Percentiles rank a stretch among this genome's conserved stretches.
phyloP scores from a whole-genome alignment of 2,329 filamentous ascomycete species.

The Colletotrichum aenigma region DNA sequence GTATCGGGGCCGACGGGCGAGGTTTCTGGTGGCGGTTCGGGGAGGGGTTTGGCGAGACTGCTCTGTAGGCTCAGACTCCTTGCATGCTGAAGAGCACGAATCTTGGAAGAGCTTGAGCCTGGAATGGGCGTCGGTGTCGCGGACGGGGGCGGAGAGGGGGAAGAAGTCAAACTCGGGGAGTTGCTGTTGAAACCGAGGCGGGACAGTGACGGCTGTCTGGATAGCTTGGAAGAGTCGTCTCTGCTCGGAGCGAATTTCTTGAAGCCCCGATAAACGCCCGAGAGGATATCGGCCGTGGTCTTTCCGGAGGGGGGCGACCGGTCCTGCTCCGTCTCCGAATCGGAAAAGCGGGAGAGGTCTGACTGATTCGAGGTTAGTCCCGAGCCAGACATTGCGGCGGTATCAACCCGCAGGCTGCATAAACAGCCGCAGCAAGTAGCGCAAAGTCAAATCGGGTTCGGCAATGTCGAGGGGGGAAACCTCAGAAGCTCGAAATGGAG shows the following conservation, averaged over 20 bases:
- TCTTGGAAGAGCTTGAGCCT: slow-evolving; percentile 12
- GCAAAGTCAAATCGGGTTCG: not conserved
- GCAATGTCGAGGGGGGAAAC: not conserved
- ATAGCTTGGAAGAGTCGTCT: slow-evolving; percentile 47
- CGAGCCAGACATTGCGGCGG: slow-evolving; percentile 21
- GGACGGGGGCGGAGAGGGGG: slow-evolving; percentile 29
- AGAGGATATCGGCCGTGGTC: slow-evolving; percentile 52
- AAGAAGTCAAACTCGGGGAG: slow-evolving; percentile 27
- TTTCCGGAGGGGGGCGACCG: slow-evolving; percentile 23
- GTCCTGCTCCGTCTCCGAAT: slow-evolving; percentile 47
- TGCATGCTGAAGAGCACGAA: slow-evolving; percentile 47
- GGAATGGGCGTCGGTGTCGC: slow-evolving; percentile 12
- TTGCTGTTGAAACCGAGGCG: slow-evolving; percentile 38
- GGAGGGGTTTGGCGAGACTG: slow-evolving; percentile 63
- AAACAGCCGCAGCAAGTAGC: not conserved
- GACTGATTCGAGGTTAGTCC: slow-evolving; percentile 36
- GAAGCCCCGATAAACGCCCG: slow-evolving; percentile 57
- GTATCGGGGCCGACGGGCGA: slow-evolving; percentile 25
- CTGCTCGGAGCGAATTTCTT: slow-evolving; percentile 49
- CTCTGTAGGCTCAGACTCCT: slow-evolving; percentile 59
- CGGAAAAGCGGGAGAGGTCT: slow-evolving; percentile 45
- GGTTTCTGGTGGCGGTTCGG: slow-evolving; percentile 47
- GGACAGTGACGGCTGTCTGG: slow-evolving; percentile 46
- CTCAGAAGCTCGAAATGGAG: not conserved
- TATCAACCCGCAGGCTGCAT: not conserved